Base-by-base conservation (phyloP, 2,329 filamentous ascomycete genomes). In the Aspergillus chevalieri region DNA sequence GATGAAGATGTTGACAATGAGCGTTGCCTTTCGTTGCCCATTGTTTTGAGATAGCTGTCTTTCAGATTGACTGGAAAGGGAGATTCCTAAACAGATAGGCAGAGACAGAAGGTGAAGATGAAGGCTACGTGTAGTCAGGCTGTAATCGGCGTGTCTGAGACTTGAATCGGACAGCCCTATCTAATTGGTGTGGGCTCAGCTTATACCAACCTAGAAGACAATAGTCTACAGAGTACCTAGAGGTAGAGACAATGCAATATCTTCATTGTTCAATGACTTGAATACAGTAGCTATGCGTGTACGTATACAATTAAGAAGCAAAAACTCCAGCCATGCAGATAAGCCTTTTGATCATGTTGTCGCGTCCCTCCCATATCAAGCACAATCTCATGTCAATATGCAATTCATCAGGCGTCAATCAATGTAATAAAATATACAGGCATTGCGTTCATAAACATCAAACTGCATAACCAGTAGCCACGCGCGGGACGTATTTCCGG, bases 401-500 rank as follows among this genome's bases (percentile, higher is more conserved):
- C 46, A 52, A 39, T 33, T 36, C 42, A 41, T 41, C 38, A 41
- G 38, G 38, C 38, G 15, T 41, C 21, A 44, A 46, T 46, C 15
- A 44, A 46, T 47, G 34, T n/a, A 38, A 38, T 15, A 22, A 41
- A 41, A 41, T 12, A 22, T 22, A 41, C 17, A n/a, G 15, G 15
- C 14, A 8, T 36, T 6, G 8, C 14, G 8, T 36, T 36, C 34
- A 36, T 36, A n/a, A n/a, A n/a, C 33, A 51, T 59, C 49, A 66
- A 26, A 55, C 56, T 7, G 63, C 63, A 51, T 65, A 66, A 6
- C 63, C 64, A 22, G 63, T 65, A 10, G 59, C 53, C 1, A 60
- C 53, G 24, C 59, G 55, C 15, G 66, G 62, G 4, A 62, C 60
- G 43, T 68, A 69, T 53, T 61, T 66, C 14, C 65, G 61, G 44